Base-by-base conservation (phyloP, 371 early-diverging fungal genomes). In the Lichtheimia corymbifera region DNA sequence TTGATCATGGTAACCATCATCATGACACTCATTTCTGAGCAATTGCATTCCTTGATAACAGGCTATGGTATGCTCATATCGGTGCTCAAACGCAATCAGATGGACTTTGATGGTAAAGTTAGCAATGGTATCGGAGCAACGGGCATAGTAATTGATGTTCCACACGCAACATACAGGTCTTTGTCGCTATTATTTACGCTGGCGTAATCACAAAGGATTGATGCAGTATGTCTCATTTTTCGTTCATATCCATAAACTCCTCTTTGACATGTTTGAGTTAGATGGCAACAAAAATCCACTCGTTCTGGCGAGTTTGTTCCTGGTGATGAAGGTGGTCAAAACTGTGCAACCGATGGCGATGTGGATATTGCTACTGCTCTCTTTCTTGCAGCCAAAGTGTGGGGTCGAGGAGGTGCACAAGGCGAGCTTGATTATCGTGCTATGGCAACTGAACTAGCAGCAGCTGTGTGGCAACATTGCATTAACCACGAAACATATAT, bases 31-130 rank as follows among this genome's bases (percentile, higher is more conserved):
- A 12, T 6, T 24, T 24, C 2, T 22, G 7, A 18, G 5, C 47
- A 18, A 20, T 47, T 15, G 18, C 20, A 47, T 5, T 18, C 44
- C 22, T 9, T 45, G 25, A 13, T 30, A 54, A 18, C 43, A 81
- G 87, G 85, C 30, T 87, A 87, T 62, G 87, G 85, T 42, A 83
- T 87, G 85, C 62, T 85, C 25, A 77, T 83, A 49, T 81, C 87
- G 15, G 84, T 85, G 3, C 63, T 84, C 50, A 84, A 82, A 70
- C 68, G 80, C 14, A 85, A 85, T 47, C 85, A 84, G 55, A 62
- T 67, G 20, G 85, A 84, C 63, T 87, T 87, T 65, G 87, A 85
- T 65, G 85, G 83, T 73, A 71, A 43, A 24, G 15, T 44, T 35
- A 35, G 35, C 35, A 35, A 35, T 35, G 35, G 11, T 9, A 35